Evolutionary conservation across 495 filamentous ascomycete genomes (phyloP), one percentile per base, ranked within the genome.

Genomic region (Talaromyces wortmannii): DNA sequence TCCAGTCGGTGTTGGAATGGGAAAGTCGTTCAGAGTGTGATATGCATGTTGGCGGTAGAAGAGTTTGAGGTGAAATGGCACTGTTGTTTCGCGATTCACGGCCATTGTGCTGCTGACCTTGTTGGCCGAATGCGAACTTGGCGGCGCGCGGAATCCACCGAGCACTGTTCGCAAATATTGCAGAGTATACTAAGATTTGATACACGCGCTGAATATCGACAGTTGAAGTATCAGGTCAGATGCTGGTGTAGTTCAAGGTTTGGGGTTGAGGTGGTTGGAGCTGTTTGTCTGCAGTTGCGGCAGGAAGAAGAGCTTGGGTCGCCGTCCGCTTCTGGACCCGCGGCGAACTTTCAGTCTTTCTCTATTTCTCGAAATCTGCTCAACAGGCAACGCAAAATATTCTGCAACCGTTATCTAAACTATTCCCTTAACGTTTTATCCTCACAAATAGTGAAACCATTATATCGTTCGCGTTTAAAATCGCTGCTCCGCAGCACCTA

Each of bases 31-130:
- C 42, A 72, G 64, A 42, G 80, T 77, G 75, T 92, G 88, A 61
- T 86, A 95, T 45, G 77, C 78, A 61, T 85, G 82, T 6, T 73
- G 78, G 55, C 84, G 80, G 73, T 95, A 95, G 77, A 92, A 96
- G 61, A 97, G 82, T 67, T 89, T 92, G 13, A 98, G 78, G 63
- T 92, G 83, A 75, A 97, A 96, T 42, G 94, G 94, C 2, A 87
- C 83, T 32, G 86, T 90, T 43, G 82, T 77, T 72, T 90, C 83
- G 65, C 90, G 83, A 71, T 90, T 82, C 57, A 86, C 66, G 29
- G 48, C 17, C 48, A 45, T 53, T 23, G 4, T 50, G 57, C 48
- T 48, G 33, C 12, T 36, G 33, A 36, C 6, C 12, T 6, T 6
- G 36, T 40, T 40, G 23, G 23, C 23, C 23, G 23, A 23, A 23